phyloP scores from a whole-genome alignment of 345 rosid species.

The Populus pruinosa region DNA sequence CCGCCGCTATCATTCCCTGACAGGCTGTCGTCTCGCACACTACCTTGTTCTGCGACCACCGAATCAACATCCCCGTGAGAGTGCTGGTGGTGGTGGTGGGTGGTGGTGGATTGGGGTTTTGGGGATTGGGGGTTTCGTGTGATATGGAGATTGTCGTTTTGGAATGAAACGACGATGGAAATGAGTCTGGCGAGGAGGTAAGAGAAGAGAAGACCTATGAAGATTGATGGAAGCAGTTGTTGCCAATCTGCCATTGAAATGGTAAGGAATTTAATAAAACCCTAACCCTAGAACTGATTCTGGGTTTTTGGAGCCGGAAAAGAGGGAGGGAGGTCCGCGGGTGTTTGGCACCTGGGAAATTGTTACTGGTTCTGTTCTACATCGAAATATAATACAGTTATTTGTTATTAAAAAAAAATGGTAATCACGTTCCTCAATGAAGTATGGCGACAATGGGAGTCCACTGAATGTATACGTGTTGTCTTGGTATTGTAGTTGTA shows the following conservation, averaged over 20 bases:
- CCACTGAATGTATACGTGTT: too few species aligned
- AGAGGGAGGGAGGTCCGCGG: too few species aligned
- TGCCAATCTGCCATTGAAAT: slow-evolving; percentile 72
- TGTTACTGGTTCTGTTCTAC: too few species aligned
- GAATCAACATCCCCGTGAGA: slow-evolving; percentile 47
- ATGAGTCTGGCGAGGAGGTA: slow-evolving; percentile 90
- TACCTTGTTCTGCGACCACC: slow-evolving; percentile 67
- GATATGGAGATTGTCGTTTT: slow-evolving; percentile 64
- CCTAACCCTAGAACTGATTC: slow-evolving; percentile 13
- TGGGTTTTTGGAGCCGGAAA: neutral
- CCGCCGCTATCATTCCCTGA: slow-evolving; percentile 30
- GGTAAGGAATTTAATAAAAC: neutral
- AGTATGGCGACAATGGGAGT: too few species aligned
- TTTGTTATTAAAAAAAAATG: too few species aligned
- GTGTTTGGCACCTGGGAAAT: neutral
- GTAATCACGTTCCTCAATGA: too few species aligned
- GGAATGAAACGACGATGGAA: slow-evolving; percentile 74
- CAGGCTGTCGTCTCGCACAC: slow-evolving; percentile 60
- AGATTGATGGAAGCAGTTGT: slow-evolving; percentile 61
- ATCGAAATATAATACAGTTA: too few species aligned
- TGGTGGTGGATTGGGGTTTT: slow-evolving; percentile 8
- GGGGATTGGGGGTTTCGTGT: slow-evolving; percentile 35
- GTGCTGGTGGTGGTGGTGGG: neutral
- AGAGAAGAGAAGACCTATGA: slow-evolving; percentile 76
- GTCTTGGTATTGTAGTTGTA: too few species aligned